Conservation (phyloP, 495 filamentous ascomycete genomes). For the Aspergillus steynii region DNA sequence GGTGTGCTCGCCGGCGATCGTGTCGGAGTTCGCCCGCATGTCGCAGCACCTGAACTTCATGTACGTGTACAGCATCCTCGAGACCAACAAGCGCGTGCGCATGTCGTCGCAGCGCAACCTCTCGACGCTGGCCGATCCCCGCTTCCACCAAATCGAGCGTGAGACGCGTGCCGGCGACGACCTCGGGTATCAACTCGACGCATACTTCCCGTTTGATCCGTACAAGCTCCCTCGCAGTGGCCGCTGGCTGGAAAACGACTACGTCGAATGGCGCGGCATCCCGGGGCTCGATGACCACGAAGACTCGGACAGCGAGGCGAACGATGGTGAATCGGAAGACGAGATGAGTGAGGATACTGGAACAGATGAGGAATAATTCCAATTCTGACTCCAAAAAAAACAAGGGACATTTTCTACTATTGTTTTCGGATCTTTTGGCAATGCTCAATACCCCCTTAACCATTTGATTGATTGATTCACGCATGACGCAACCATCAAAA, state of each 20-base stretch:
- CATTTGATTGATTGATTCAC: constrained; percentile 1
- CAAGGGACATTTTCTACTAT: not conserved
- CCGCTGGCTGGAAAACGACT: constrained; percentile 82
- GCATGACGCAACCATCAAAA: not conserved
- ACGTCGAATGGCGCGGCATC: constrained; percentile 78
- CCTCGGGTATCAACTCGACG: constrained; percentile 77
- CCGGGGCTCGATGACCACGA: constrained; percentile 63
- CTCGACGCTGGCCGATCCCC: constrained; percentile 29
- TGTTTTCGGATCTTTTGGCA: constrained; percentile 8
- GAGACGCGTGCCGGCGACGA: constrained; percentile 64
- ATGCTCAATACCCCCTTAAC: constrained; percentile 18
- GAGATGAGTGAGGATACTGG: constrained; percentile 36
- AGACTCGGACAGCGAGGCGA: constrained; percentile 48
- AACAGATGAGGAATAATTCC: constrained; percentile 39
- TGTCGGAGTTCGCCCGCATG: constrained; percentile 85
- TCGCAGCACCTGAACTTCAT: constrained; percentile 80
- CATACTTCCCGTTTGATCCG: constrained; percentile 96
- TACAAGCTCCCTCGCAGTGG: constrained; percentile 84
- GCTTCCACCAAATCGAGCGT: constrained; percentile 51
- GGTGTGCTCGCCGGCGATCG: constrained; percentile 90
- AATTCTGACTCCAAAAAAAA: not conserved
- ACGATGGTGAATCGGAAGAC: constrained; percentile 31
- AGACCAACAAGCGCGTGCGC: constrained; percentile 84
- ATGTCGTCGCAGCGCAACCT: constrained; percentile 60
- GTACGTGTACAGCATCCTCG: constrained; percentile 83